Base-by-base conservation (phyloP, 371 early-diverging fungal species). In the Mucor indicus region DNA sequence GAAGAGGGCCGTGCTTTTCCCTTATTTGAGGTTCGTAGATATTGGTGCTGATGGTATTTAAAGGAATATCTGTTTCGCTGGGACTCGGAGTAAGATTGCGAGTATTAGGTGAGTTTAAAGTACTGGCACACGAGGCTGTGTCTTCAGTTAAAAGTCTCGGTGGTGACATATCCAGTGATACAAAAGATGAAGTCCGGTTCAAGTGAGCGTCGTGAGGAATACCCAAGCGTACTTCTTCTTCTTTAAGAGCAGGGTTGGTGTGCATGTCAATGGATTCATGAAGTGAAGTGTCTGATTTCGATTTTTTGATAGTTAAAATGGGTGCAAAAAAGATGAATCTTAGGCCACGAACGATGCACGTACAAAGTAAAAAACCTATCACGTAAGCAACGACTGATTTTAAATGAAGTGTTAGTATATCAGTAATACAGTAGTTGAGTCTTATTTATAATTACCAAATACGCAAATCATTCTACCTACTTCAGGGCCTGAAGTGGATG, bases 391-490 rank as follows among this genome's bases (percentile, higher is more conserved):
- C 40, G 10, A 64, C 65, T 64, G 25, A n/a, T n/a, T n/a, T n/a
- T 5, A 24, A 11, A 25, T 33, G 35, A 11, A 9, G 29, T 27
- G 11, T 27, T 7, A 7, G 11, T 11, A 27, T 27, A 27, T 5
- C 5, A 7, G 11, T 27, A 27, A 11, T 7, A 7, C 5, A 11
- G 11, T 27, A 27, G 29, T 7, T 27, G 11, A 27, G 29, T 7
- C 5, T 27, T 27, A 7, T 27, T 33, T 33, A 12, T 17, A 50
- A 50, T 37, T 50, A 65, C 65, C 15, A 38, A 60, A 65, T 0
- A 65, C 50, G 38, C 57, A 61, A 4, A 57, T 48, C 57, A 65
- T 65, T 42, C 57, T 49, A 3, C 61, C 65, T 3, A 65, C 37
- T 38, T 65, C 65, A n/a, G 49, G 20, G 9, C 54, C 61, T 13